Conservation (phyloP, 306 rosid genomes). For the Myrica gale region DNA sequence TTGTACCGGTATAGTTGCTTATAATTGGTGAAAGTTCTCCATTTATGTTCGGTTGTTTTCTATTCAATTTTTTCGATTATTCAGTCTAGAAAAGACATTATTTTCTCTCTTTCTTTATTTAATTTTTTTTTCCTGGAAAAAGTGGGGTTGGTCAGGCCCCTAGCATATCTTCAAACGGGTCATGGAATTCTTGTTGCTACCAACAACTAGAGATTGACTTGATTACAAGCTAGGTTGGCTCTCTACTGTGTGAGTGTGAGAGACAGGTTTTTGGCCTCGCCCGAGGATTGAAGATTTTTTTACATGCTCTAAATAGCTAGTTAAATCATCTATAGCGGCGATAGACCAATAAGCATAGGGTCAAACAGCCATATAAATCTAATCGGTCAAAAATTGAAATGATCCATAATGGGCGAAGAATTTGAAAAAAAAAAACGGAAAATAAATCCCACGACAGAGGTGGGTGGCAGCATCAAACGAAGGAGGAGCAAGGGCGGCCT, state of each 20-base stretch:
- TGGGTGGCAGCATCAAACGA: too few species aligned
- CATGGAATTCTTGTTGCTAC: background rate
- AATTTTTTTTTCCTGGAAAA: background rate
- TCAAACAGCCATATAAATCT: too few species aligned
- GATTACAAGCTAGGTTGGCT: background rate
- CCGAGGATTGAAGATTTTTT: too few species aligned
- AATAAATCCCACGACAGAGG: too few species aligned
- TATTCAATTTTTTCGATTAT: background rate
- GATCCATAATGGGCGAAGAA: too few species aligned
- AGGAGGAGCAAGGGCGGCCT: too few species aligned
- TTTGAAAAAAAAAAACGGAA: too few species aligned
- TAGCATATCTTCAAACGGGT: conserved; percentile 12
- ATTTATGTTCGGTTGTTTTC: background rate
- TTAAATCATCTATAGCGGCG: too few species aligned
- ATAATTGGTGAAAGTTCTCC: conserved; percentile 16
- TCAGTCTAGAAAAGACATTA: background rate
- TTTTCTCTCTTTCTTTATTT: background rate
- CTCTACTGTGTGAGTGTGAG: background rate
- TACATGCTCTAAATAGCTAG: too few species aligned
- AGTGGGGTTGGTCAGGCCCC: conserved; percentile 17
- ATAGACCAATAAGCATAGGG: too few species aligned
- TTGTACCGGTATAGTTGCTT: conserved; percentile 59
- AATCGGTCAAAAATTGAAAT: too few species aligned
- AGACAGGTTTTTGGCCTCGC: background rate
- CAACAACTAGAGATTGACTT: background rate